A percentile compares a stretch with the other conserved stretches of the same genome.
These are phyloP conservation scores for Cenchrus purpureus DNA, from an alignment of 176 grass and related monocot species.

Conservation along the genomic window DNA sequence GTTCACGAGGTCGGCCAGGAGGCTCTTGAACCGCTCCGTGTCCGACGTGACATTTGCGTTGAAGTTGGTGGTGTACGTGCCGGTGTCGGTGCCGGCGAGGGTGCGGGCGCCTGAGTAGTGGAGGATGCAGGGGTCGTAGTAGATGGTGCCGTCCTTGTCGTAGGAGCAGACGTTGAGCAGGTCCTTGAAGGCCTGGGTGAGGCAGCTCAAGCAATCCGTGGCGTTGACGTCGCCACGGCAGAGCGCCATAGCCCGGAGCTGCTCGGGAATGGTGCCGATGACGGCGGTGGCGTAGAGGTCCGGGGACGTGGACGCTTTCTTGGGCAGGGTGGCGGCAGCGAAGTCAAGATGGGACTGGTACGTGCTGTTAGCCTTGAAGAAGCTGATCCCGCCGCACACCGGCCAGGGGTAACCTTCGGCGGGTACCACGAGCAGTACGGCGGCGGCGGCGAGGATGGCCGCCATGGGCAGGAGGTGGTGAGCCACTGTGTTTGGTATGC, in stretches of 20 bases:
- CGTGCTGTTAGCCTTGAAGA: slow-evolving; percentile 37
- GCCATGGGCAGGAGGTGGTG: neutral
- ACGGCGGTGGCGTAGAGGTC: slow-evolving; percentile 24
- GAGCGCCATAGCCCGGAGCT: slow-evolving; percentile 29
- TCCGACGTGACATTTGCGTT: neutral
- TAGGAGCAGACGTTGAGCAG: neutral
- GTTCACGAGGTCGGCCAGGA: slow-evolving; percentile 32
- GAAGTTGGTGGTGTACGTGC: neutral
- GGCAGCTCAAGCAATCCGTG: slow-evolving; percentile 14
- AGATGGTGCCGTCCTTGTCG: slow-evolving; percentile 8
- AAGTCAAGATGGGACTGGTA: slow-evolving; percentile 45
- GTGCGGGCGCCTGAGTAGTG: slow-evolving; percentile 26
- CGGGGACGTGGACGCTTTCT: neutral
- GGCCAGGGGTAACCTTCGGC: slow-evolving; percentile 3
- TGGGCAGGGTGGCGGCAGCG: slow-evolving; percentile 30
- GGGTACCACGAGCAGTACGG: neutral
- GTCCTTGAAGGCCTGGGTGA: slow-evolving; percentile 26
- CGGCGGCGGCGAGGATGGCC: neutral
- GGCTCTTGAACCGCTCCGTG: neutral
- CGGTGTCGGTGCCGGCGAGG: neutral
- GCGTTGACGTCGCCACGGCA: slow-evolving; percentile 45
- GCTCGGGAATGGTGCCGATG: slow-evolving; percentile 6
- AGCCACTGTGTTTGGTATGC: slow-evolving; percentile 9
- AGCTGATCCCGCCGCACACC: neutral
- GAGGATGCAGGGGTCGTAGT: slow-evolving; percentile 37